Conservation (phyloP, 345 rosid genomes). For the Murraya paniculata region DNA sequence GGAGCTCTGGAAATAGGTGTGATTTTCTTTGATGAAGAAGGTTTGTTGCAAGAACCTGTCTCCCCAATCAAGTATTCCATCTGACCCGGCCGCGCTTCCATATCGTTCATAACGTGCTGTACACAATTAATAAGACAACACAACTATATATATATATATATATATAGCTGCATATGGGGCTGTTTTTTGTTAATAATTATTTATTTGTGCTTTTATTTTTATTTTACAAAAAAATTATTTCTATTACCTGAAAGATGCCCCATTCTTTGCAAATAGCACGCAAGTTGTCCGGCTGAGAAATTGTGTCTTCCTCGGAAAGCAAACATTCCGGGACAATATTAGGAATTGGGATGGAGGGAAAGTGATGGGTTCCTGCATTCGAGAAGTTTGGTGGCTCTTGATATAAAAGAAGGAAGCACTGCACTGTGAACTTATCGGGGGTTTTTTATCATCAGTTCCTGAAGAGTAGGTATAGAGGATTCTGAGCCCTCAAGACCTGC, state of each 20-base stretch:
- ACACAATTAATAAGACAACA: neutral
- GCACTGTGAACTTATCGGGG: constrained; percentile 16
- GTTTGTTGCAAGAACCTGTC: constrained; percentile 29
- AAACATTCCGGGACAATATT: constrained; percentile 26
- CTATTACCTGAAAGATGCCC: constrained; percentile 41
- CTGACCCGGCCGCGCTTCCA: neutral
- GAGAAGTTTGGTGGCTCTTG: constrained; percentile 1
- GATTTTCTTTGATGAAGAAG: constrained; percentile 28
- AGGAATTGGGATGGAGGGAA: constrained; percentile 4
- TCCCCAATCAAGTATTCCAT: constrained; percentile 35
- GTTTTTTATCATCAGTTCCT: constrained; percentile 29
- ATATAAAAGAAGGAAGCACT: constrained; percentile 1
- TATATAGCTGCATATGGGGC: too few relatives aligned
- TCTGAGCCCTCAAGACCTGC: neutral
- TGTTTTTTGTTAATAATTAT: too few relatives aligned
- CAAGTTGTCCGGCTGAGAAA: constrained; percentile 23
- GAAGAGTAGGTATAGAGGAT: constrained; percentile 2
- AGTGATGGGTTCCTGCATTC: neutral
- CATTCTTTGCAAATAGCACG: constrained; percentile 33
- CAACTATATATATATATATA: too few relatives aligned
- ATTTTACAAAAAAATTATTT: too few relatives aligned
- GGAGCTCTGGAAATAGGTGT: constrained; percentile 41
- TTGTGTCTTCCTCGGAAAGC: constrained; percentile 14
- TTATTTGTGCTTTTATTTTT: too few relatives aligned
- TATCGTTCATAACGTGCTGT: constrained; percentile 17